A percentile compares a stretch with the other conserved stretches of the same genome.
Evolutionary conservation across 164 flowering plant genomes (phyloP).

Genomic region (Aristolochia californica): DNA sequence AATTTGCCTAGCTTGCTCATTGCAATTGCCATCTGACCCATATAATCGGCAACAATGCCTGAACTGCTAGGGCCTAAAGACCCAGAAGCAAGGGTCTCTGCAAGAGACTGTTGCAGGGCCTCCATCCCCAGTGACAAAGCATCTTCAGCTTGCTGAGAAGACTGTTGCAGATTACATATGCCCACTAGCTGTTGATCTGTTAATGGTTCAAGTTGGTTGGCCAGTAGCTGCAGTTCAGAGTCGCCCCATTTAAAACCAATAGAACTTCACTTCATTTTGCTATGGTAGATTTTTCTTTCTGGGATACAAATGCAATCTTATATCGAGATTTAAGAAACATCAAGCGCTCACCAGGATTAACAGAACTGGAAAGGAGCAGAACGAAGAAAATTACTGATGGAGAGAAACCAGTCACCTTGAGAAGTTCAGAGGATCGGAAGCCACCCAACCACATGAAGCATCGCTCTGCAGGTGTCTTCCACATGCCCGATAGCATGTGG

Average conservation of each 20-base stretch:
- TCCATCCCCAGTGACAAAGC: conserved; percentile 95
- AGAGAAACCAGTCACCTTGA: conserved; percentile 42
- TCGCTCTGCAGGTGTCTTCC: conserved; percentile 87
- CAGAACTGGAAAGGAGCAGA: neutral
- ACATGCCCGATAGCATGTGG: conserved; percentile 92
- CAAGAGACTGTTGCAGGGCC: conserved; percentile 77
- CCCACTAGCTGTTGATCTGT: conserved; percentile 84
- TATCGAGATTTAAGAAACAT: neutral
- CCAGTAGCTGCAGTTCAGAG: conserved; percentile 42
- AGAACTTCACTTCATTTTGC: neutral
- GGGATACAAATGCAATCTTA: neutral
- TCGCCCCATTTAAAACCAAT: neutral
- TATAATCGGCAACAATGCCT: conserved; percentile 63
- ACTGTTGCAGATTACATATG: conserved; percentile 76
- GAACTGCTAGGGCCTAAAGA: conserved; percentile 46
- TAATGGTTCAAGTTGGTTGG: conserved; percentile 68
- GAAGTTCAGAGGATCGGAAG: conserved; percentile 79
- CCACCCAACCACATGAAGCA: conserved; percentile 97
- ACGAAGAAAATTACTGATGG: neutral
- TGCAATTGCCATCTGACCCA: conserved; percentile 92
- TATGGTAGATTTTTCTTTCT: neutral
- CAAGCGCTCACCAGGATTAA: neutral
- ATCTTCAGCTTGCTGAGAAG: conserved; percentile 87
- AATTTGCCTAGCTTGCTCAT: conserved; percentile 74
- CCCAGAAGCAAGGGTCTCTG: conserved; percentile 56